A percentile compares a stretch with the other conserved stretches of the same genome.
Evolutionary conservation across 169 alveolate species (phyloP).

Genomic region (Plasmodium blacklocki): DNA sequence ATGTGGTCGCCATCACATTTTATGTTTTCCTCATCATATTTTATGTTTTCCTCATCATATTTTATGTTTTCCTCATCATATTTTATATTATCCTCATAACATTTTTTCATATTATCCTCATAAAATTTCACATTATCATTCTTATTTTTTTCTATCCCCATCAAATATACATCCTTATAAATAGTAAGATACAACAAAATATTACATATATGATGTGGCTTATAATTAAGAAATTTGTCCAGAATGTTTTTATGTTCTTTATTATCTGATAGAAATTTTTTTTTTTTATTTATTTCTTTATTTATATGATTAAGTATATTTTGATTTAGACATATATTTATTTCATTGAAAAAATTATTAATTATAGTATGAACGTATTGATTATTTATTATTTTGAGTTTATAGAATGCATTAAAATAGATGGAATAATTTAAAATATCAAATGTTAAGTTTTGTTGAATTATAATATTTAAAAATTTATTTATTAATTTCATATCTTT

Average conservation of each 20-base stretch:
- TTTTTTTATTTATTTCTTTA: neutral
- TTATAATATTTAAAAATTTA: constrained; percentile 53
- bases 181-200: constrained; percentile 61
- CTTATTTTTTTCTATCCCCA: too few species aligned
- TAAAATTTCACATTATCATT: neutral
- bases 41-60: too few species aligned
- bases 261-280: neutral
- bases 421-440: constrained; percentile 66
- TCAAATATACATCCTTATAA: neutral
- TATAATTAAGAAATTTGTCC: constrained; percentile 23
- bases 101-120: too few species aligned
- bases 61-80: neutral
- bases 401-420: constrained; percentile 64
- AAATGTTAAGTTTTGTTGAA: constrained; percentile 36
- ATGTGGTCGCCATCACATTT: too few species aligned
- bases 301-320: neutral
- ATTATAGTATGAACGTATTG: constrained; percentile 19
- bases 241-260: neutral
- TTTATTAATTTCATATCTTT: constrained; percentile 73
- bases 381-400: constrained; percentile 31
- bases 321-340: constrained; percentile 13
- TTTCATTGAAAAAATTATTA: constrained; percentile 27
- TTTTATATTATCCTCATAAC: neutral
- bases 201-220: constrained; percentile 67
- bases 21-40: too few species aligned